Base-by-base conservation (phyloP, 1,139 yeast genomes). In the Pichia sp. region DNA sequence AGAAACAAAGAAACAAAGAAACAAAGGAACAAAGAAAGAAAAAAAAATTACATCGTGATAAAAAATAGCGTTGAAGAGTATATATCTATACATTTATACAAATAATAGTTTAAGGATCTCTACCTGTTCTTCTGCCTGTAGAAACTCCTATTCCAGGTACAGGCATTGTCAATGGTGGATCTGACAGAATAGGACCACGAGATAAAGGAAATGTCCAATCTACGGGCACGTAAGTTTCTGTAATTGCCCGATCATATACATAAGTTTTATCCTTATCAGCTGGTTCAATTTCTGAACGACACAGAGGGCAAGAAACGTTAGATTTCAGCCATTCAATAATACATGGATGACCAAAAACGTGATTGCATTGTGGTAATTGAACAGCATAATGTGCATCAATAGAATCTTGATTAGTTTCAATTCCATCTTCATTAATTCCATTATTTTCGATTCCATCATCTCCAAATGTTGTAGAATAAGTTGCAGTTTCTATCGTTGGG, bases 291-390 rank as follows among this genome's bases (percentile, higher is more conserved):
- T 58, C 62, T 19, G 53, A 47, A n/a, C 64, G 49, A 36, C 64
- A 60, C 9, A 60, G 45, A 5, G 64, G 64, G 43, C 64, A 60
- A 10, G 62, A 47, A 5, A 46, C 42, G 37, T 54, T 51, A n/a
- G 50, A 43, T 26, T 50, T 43, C 23, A 59, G 45, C 64, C 64
- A 60, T 37, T 58, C 62, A 5, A 47, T 49, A 6, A 60, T 55
- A 44, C 64, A 60, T 6, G 63, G 51, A 23, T 47, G 47, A 4
- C 64, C 64, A 39, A 59, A 60, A 4, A 54, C 42, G 37, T 60
- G 64, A 3, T 49, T 49, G 34, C 63, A 60, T 31, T 53, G 54
- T 1, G 59, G 60, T 11, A 60, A 38, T 29, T 48, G 48, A 18
- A 57, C 61, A 1, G 61, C 55, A 28, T 47, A 50, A 41, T 59